These are phyloP conservation scores for Metschnikowia borealis DNA, from an alignment of 805 yeast genomes.

Conservation along the genomic window DNA sequence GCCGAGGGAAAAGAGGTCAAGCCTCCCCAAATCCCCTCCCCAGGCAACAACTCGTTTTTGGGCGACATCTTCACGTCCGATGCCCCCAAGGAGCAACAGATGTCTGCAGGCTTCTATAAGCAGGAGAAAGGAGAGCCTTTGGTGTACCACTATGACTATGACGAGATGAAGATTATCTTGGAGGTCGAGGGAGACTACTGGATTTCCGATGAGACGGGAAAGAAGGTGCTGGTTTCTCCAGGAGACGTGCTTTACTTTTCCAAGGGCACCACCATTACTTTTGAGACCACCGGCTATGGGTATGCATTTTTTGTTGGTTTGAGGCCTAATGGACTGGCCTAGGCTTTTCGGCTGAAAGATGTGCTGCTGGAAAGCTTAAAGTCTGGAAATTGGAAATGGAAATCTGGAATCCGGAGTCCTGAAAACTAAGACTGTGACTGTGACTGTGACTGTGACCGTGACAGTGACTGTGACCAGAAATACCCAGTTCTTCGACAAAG, in stretches of 20 bases:
- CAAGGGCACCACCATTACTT: conserved; percentile 62
- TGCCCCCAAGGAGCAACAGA: conserved; percentile 56
- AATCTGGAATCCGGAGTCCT: too few species aligned
- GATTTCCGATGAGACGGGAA: conserved; percentile 61
- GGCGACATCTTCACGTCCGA: conserved; percentile 63
- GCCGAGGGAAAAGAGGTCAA: conserved; percentile 49
- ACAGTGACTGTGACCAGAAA: too few species aligned
- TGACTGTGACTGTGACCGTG: too few species aligned
- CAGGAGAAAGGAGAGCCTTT: conserved; percentile 67
- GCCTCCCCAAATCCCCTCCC: conserved; percentile 59
- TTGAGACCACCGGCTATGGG: conserved; percentile 60
- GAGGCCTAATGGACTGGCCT: conserved; percentile 39
- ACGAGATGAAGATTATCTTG: conserved; percentile 66
- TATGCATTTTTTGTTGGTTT: conserved; percentile 60
- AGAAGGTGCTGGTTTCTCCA: conserved; percentile 50
- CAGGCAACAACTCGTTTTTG: conserved; percentile 65
- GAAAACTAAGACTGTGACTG: too few species aligned
- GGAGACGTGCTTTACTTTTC: conserved; percentile 68
- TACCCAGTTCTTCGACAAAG: too few species aligned
- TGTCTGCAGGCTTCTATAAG: conserved; percentile 64
- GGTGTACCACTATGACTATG: conserved; percentile 61
- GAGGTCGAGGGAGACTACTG: conserved; percentile 65
- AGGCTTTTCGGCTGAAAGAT: background rate
- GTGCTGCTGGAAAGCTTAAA: too few species aligned
- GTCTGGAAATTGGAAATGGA: too few species aligned